Conservation (phyloP, 495 filamentous ascomycete genomes). For the Penicillium paxilli region DNA sequence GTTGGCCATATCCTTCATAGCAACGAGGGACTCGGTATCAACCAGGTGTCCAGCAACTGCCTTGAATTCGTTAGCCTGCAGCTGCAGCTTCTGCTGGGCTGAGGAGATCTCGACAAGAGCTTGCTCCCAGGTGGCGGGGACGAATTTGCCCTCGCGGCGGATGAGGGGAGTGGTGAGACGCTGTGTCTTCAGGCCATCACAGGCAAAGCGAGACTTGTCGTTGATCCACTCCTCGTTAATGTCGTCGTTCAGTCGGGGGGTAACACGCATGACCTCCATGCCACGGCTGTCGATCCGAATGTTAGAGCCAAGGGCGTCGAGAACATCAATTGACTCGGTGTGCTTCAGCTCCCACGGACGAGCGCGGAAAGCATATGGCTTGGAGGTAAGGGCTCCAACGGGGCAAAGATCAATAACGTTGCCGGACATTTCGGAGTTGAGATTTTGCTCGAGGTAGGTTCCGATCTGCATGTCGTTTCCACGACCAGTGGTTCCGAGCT, state of each 20-base stretch:
- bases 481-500: constrained; percentile 89
- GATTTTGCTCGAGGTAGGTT: constrained; percentile 88
- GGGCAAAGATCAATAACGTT: constrained; percentile 99
- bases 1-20: constrained; percentile 95
- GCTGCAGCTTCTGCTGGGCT: constrained; percentile 71
- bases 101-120: constrained; percentile 81
- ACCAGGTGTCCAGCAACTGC: constrained; percentile 86
- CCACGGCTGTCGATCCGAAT: constrained; percentile 91
- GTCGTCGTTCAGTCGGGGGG: constrained; percentile 93
- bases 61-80: constrained; percentile 92
- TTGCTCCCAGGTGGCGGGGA: constrained; percentile 91
- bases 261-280: constrained; percentile 92
- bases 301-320: constrained; percentile 89
- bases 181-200: constrained; percentile 95
- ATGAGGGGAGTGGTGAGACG: constrained; percentile 89
- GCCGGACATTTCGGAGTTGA: constrained; percentile 91
- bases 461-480: constrained; percentile 98
- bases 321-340: constrained; percentile 90
- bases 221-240: constrained; percentile 99
- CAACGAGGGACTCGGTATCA: constrained; percentile 89
- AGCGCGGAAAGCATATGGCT: constrained; percentile 96
- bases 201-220: constrained; percentile 95
- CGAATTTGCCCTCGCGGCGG: constrained; percentile 82
- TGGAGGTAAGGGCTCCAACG: constrained; percentile 92
- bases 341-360: constrained; percentile 95